Conservation (phyloP, 2,329 filamentous ascomycete genomes). For the Sporothrix sp. region DNA sequence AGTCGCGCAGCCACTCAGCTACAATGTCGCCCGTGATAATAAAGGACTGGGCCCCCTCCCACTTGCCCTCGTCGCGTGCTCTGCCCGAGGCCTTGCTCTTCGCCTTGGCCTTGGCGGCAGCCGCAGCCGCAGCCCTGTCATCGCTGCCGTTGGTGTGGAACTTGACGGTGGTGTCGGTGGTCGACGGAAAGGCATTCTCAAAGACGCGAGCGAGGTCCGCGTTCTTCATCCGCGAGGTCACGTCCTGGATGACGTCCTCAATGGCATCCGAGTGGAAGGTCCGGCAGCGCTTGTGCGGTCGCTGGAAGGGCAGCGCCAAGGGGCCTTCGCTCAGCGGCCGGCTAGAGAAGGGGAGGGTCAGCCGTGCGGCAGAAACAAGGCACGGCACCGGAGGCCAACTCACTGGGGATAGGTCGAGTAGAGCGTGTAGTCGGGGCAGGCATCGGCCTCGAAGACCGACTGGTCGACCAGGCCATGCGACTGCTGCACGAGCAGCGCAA, state of each 20-base stretch:
- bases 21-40: conserved; percentile 88
- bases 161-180: conserved; percentile 77
- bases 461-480: conserved; percentile 5
- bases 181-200: conserved; percentile 90
- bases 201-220: conserved; percentile 86
- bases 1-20: conserved; percentile 89
- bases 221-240: conserved; percentile 71
- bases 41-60: conserved; percentile 82
- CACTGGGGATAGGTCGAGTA: conserved; percentile 52
- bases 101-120: conserved; percentile 22
- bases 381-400: too few relatives aligned
- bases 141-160: conserved; percentile 63
- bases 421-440: conserved; percentile 55
- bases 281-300: conserved; percentile 70
- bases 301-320: conserved; percentile 72
- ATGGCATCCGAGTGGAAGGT: conserved; percentile 83
- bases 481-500: conserved; percentile 13
- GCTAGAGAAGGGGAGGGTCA: conserved; percentile 37
- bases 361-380: too few relatives aligned
- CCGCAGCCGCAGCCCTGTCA: conserved; percentile 23
- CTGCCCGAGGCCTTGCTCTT: conserved; percentile 12
- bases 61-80: conserved; percentile 46
- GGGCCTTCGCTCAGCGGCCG: conserved; percentile 71
- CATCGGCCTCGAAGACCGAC: conserved; percentile 26
- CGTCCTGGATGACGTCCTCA: conserved; percentile 75